These are phyloP conservation scores for Sporothrix dimorphospora DNA, from an alignment of 2,329 filamentous ascomycete species.

Conservation along the genomic window DNA sequence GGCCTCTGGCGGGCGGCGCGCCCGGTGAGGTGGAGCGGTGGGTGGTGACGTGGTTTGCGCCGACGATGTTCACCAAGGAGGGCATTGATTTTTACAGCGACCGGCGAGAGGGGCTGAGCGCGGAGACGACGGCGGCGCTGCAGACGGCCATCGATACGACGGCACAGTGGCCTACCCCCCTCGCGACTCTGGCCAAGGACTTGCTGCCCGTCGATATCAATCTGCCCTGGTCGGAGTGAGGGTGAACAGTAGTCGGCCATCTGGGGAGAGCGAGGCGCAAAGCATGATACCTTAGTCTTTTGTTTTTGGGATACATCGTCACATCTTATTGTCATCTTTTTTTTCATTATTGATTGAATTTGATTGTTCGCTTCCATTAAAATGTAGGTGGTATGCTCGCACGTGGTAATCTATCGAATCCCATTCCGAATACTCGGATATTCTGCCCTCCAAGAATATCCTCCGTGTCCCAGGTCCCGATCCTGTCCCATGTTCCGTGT, in stretches of 20 bases:
- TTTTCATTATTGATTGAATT: neutral
- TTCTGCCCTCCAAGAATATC: neutral
- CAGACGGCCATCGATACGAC: slow-evolving; percentile 42
- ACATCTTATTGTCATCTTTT: neutral
- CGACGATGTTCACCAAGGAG: slow-evolving; percentile 80
- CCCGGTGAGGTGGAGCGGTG: slow-evolving; percentile 57
- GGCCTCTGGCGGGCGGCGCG: slow-evolving; percentile 43
- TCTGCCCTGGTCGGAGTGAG: slow-evolving; percentile 52
- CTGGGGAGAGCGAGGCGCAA: neutral
- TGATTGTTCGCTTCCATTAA: slow-evolving; percentile 12
- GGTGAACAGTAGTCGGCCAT: neutral
- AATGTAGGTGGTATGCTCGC: slow-evolving; percentile 16
- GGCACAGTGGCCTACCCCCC: slow-evolving; percentile 48
- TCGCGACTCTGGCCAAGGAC: slow-evolving; percentile 55
- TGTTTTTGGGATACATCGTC: neutral
- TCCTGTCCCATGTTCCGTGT: neutral
- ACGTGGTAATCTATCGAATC: slow-evolving; percentile 18
- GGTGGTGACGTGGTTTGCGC: slow-evolving; percentile 83
- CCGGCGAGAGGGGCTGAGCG: slow-evolving; percentile 60
- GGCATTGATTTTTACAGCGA: slow-evolving; percentile 79
- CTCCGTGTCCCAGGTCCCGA: neutral
- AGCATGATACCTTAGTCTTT: neutral
- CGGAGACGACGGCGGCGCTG: slow-evolving; percentile 47
- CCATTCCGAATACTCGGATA: neutral
- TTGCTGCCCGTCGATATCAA: slow-evolving; percentile 57